Conservation (phyloP, 495 filamentous ascomycete species). For the Oidiodendron maius region DNA sequence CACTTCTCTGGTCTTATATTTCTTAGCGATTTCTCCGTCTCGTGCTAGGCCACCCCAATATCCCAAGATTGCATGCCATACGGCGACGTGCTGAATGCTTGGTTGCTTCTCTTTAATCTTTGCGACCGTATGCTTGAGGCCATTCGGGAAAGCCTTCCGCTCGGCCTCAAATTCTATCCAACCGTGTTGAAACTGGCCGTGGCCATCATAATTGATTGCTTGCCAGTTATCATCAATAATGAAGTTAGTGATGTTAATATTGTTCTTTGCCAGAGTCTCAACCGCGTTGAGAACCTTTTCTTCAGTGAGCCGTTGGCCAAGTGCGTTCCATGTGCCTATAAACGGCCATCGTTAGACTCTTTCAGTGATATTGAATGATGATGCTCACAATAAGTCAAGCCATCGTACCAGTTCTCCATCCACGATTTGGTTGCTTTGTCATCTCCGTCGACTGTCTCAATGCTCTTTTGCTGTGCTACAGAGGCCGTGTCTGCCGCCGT, state of each 20-base stretch:
- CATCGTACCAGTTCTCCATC: slow-evolving; percentile 87
- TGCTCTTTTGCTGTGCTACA: slow-evolving; percentile 36
- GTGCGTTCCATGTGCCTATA: slow-evolving; percentile 82
- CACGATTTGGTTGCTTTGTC: slow-evolving; percentile 51
- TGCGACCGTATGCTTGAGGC: slow-evolving; percentile 61
- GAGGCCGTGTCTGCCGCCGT: slow-evolving; percentile 24
- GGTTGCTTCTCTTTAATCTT: slow-evolving; percentile 64
- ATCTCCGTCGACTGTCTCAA: slow-evolving; percentile 32
- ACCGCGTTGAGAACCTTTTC: slow-evolving; percentile 73
- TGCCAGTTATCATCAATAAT: slow-evolving; percentile 99
- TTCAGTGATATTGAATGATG: background rate
- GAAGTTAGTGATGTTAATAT: slow-evolving; percentile 71
- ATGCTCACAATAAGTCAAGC: slow-evolving; percentile 54
- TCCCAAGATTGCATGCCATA: slow-evolving; percentile 94
- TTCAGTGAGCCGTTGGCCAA: slow-evolving; percentile 77
- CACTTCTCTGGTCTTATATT: slow-evolving; percentile 72
- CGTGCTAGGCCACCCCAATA: slow-evolving; percentile 91
- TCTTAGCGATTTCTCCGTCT: slow-evolving; percentile 61
- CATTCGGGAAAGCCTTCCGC: slow-evolving; percentile 68
- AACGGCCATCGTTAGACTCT: background rate
- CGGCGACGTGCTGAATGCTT: slow-evolving; percentile 76
- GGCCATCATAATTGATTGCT: slow-evolving; percentile 50
- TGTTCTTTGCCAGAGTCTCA: slow-evolving; percentile 59
- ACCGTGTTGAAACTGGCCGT: slow-evolving; percentile 43
- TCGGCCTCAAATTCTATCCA: slow-evolving; percentile 81